Percentiles rank a stretch among this genome's conserved stretches.
Evolutionary conservation across 306 rosid genomes (phyloP).

Genomic region (Coriaria nepalensis): DNA sequence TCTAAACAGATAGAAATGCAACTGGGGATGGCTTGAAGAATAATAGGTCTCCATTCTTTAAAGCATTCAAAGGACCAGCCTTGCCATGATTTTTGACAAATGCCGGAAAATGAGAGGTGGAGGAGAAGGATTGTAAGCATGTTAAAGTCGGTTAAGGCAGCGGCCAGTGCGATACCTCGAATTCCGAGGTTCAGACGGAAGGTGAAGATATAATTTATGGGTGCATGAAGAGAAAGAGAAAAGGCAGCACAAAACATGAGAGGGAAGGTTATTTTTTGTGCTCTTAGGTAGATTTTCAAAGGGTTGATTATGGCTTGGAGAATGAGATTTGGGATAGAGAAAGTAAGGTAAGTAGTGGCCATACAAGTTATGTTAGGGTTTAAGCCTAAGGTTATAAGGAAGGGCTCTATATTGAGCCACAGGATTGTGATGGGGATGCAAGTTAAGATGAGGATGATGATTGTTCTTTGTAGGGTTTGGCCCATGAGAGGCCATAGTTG

Average conservation of each 20-base stretch:
- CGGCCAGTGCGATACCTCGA: constrained; percentile 21
- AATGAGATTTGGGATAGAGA: constrained; percentile 25
- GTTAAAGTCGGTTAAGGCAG: constrained; percentile 17
- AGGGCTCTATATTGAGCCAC: constrained; percentile 17
- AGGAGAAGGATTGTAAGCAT: constrained; percentile 9
- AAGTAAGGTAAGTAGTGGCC: constrained; percentile 23
- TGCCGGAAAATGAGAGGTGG: constrained; percentile 8
- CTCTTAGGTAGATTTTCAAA: constrained; percentile 23
- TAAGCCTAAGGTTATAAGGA: constrained; percentile 17
- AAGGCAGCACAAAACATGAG: constrained; percentile 13
- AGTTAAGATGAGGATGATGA: constrained; percentile 12
- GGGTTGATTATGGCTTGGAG: constrained; percentile 27
- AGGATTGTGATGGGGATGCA: constrained; percentile 22
- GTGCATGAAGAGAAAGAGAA: constrained; percentile 13
- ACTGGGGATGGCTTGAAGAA: constrained; percentile 26
- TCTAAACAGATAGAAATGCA: constrained; percentile 29
- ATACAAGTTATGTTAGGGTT: constrained; percentile 17
- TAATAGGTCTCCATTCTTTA: constrained; percentile 25
- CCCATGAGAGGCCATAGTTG: constrained; percentile 20
- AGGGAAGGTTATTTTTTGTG: constrained; percentile 28
- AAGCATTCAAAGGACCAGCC: constrained; percentile 23
- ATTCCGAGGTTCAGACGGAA: constrained; percentile 13
- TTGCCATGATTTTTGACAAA: constrained; percentile 12
- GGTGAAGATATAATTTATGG: constrained; percentile 6
- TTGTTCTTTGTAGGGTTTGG: constrained; percentile 27